Base-by-base conservation (phyloP, 1,139 yeast genomes). In the Tardiomyces blankii region DNA sequence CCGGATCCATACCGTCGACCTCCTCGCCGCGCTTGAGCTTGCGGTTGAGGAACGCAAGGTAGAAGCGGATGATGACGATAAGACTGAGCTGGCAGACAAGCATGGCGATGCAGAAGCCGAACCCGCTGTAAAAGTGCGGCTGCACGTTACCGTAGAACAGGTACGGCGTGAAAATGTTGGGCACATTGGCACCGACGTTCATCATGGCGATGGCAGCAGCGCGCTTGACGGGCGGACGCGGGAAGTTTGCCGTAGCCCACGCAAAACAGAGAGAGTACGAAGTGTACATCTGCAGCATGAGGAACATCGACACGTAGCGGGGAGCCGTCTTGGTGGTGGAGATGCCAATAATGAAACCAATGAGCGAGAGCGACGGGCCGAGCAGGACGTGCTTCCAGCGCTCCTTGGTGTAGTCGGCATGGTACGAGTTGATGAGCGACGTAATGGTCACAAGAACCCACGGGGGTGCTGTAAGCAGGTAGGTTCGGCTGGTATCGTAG, bases 231-330 rank as follows among this genome's bases (percentile, higher is more conserved):
- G 77, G 77, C n/a, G 77, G 77, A 51, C 77, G 65, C 39, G 79
- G 65, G 9, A 66, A 57, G 53, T 71, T 70, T 54, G 74, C 73
- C 9, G 80, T 70, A 67, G 75, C 69, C 80, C 82, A 77, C 1
- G 82, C 69, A 45, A 75, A 65, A 44, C 74, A 72, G 4, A 73
- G 70, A 16, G 78, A 75, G 58, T 75, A 77, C 0, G 80, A 70
- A 56, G 79, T 74, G 57, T 77, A 77, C 46, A 77, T 61, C 38
- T 80, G 80, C 48, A 77, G 73, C 79, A 77, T 75, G 47, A 77
- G 64, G 58, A 78, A 74, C 81, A 77, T 77, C 42, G 79, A 72
- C 50, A 76, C 75, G 53, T 77, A 77, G 49, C 82, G 65, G 2
- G 81, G 80, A 5, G 77, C 82, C 1, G 75, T 73, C 54, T 76